Base-by-base conservation (phyloP, 108 stramenopile species). In the Fragilaria crotonensis region DNA sequence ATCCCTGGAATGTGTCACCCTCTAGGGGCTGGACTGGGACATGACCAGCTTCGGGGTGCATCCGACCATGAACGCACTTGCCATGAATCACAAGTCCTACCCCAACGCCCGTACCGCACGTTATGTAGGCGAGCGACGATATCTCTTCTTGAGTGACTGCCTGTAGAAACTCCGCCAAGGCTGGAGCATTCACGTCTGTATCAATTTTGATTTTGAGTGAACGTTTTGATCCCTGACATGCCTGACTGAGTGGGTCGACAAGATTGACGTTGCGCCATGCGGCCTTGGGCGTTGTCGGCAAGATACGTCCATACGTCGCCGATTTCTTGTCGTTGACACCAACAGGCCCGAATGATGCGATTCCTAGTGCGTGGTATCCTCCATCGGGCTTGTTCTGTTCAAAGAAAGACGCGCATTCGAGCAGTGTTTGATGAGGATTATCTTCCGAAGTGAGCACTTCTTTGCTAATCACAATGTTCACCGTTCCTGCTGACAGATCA, bases 121-220 rank as follows among this genome's bases (percentile, higher is more conserved):
- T 96, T 25, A 96, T 68, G 77, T 98, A 25, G 29, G 59, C 48
- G 14, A 52, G 28, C 1, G 33, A 52, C 20, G 36, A n/a, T 5
- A 49, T 51, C n/a, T 61, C 33, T 20, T 25, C 18, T 27, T 19
- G 5, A 30, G 54, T 54, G 14, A 32, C 36, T 20, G 59, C 58
- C 52, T 72, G 65, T 5, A 64, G 52, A 77, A 69, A 95, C 63
- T 98, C 97, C 17, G 96, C 92, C 28, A 93, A 60, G 0, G 97
- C 97, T 5, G 97, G 97, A 19, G 97, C 97, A 79, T 98, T 98
- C 3, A 98, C 97, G 70, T 98, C 97, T 9, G 97, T 98, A 51
- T 98, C 97, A 59, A 98, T 83, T 36, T 58, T 61, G 4, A 89
- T 64, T 20, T 81, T 62, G 31, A 78, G 25, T 3, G 59, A 54